Base-by-base conservation (phyloP, 2,329 filamentous ascomycete genomes). In the Xylariaceae sp. region DNA sequence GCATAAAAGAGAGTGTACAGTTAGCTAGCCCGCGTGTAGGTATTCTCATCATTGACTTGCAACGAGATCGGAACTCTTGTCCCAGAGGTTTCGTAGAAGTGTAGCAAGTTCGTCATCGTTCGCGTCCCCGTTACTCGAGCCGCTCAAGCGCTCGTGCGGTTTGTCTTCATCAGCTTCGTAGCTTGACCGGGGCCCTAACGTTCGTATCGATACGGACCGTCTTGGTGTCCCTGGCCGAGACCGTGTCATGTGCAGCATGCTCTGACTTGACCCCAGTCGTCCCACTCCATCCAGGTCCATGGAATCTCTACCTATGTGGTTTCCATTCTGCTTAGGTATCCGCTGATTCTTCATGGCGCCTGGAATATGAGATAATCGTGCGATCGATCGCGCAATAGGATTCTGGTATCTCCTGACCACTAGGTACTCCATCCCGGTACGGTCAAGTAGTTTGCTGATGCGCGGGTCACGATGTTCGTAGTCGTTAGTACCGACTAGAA, bases 351-450 rank as follows among this genome's bases (percentile, higher is more conserved):
- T 82, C 55, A 83, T 77, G 35, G 76, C 71, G 6, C 80, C 81
- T 0, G 83, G 80, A 1, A 85, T 74, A 53, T 80, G 77, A 35
- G 78, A 72, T 9, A 87, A 71, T 30, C 84, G 77, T 30, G 73
- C 72, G 15, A 90, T 74, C 0, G 86, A 87, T 51, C 87, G 81
- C 3, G 82, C 83, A 15, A 90, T 79, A 0, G 88, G 87, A 66
- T 89, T 88, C 67, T 89, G 86, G 69, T 88, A 88, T 50, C 88
- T 79, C 56, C 87, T 81, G 39, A 91, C 86, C 7, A 89, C 87
- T n/a, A 86, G 79, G 70, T 90, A 90, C 69, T 90, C 88, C 73
- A 88, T 82, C 13, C 85, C 85, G 1, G 87, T 88, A 51, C 85
- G 81, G 70, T 90, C 87, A 56, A 90, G 80, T 53, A 88, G 80